Percentiles rank a stretch among this genome's conserved stretches.
phyloP scores from a whole-genome alignment of 179 eudicot genomes.

The Patellifolia procumbens region DNA sequence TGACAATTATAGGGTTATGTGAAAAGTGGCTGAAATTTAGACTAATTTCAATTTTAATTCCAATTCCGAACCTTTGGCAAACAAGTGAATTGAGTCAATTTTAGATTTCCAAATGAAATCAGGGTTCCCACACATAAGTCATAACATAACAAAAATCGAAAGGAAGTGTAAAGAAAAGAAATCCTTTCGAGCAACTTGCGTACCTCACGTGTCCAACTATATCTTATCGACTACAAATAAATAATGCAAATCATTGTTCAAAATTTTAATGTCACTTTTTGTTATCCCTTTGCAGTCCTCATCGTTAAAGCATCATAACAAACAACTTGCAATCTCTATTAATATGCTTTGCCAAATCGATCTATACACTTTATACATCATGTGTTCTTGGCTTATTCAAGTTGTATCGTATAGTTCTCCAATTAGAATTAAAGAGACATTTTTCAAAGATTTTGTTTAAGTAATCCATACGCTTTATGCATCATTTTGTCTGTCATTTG shows the following conservation, averaged over 20 bases:
- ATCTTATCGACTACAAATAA: conserved; percentile 15
- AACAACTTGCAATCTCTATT: conserved; percentile 2
- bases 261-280: neutral
- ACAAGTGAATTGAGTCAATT: neutral
- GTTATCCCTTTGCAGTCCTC: neutral
- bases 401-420: neutral
- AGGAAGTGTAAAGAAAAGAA: too few relatives aligned
- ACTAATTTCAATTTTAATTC: too few relatives aligned
- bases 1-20: too few relatives aligned
- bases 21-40: too few relatives aligned
- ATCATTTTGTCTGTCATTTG: neutral
- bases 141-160: too few relatives aligned
- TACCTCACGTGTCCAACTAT: conserved; percentile 21
- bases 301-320: conserved; percentile 1
- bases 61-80: too few relatives aligned
- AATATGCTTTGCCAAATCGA: neutral
- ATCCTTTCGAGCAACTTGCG: conserved; percentile 14
- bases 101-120: too few relatives aligned
- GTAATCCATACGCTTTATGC: neutral
- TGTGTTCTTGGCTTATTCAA: conserved; percentile 1
- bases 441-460: neutral
- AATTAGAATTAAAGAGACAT: neutral
- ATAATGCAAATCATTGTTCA: conserved; percentile 12
- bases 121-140: too few relatives aligned
- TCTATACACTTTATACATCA: conserved; percentile 9